phyloP scores from a whole-genome alignment of 495 filamentous ascomycete species.

The Penicillium pancosmium region DNA sequence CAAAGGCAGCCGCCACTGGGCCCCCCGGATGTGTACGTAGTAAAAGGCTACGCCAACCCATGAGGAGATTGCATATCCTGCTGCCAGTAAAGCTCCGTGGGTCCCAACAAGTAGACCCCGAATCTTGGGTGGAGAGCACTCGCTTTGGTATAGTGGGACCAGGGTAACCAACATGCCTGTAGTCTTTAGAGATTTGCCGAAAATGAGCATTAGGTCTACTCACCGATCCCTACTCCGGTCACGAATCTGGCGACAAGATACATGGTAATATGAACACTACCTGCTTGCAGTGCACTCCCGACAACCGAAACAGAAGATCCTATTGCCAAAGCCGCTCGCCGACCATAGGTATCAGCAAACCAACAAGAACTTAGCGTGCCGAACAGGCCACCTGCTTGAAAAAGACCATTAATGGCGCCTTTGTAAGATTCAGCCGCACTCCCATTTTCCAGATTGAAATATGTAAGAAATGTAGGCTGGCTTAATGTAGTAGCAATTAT shows the following conservation, averaged over 20 bases:
- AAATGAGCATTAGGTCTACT: too few relatives aligned
- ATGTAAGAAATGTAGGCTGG: conserved; percentile 44
- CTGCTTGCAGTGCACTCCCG: conserved; percentile 39
- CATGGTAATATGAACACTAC: conserved; percentile 42
- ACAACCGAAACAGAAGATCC: conserved; percentile 34
- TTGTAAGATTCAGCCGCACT: conserved; percentile 16
- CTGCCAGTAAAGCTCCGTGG: conserved; percentile 34
- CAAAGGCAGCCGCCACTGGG: conserved; percentile 38
- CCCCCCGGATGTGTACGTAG: conserved; percentile 19
- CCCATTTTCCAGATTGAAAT: conserved; percentile 37
- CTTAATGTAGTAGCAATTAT: conserved; percentile 50
- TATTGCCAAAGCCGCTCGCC: conserved; percentile 37
- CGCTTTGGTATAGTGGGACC: conserved; percentile 43
- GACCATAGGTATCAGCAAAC: conserved; percentile 31
- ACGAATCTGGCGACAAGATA: conserved; percentile 42
- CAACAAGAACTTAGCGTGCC: conserved; percentile 31
- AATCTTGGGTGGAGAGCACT: conserved; percentile 40
- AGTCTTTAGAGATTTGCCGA: too few relatives aligned
- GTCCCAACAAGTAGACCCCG: conserved; percentile 39
- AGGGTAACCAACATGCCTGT: conserved; percentile 36
- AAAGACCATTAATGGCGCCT: conserved; percentile 46
- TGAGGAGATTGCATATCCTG: conserved; percentile 34
- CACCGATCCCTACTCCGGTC: conserved; percentile 38
- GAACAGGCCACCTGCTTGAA: conserved; percentile 36
- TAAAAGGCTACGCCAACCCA: conserved; percentile 40